Conservation (phyloP, 352 stramenopile genomes). For the Lagenidium sp. region DNA sequence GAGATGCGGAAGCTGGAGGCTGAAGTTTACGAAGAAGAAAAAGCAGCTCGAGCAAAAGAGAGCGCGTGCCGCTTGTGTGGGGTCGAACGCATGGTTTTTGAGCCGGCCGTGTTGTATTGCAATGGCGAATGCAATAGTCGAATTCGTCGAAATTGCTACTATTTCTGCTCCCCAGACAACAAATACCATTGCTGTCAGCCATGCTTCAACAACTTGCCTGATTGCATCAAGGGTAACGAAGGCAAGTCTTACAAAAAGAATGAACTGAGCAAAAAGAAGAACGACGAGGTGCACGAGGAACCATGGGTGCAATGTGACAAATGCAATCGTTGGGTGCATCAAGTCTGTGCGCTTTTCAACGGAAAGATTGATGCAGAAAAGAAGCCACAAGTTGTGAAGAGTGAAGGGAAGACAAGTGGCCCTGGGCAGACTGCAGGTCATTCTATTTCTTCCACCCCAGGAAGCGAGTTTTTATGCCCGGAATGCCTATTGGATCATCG, state of each 20-base stretch:
- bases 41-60: constrained; percentile 47
- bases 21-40: constrained; percentile 64
- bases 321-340: constrained; percentile 98
- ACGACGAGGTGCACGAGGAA: constrained; percentile 90
- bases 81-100: constrained; percentile 81
- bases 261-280: constrained; percentile 74
- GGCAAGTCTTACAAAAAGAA: constrained; percentile 62
- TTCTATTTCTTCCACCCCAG: constrained; percentile 63
- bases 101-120: constrained; percentile 80
- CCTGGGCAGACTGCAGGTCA: constrained; percentile 21
- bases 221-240: constrained; percentile 63
- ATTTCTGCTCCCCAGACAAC: constrained; percentile 73
- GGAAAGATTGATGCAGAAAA: constrained; percentile 94
- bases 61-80: constrained; percentile 76
- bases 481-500: constrained; percentile 89
- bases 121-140: constrained; percentile 84
- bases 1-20: constrained; percentile 65
- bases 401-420: constrained; percentile 17
- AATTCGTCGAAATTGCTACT: constrained; percentile 86
- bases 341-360: constrained; percentile 99
- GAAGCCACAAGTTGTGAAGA: constrained; percentile 65
- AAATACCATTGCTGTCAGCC: constrained; percentile 84
- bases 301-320: constrained; percentile 97
- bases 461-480: constrained; percentile 89
- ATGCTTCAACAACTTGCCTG: constrained; percentile 54